These are phyloP conservation scores for Rhodotorula sp. DNA, from an alignment of 1,284 basidiomycete genomes.

Conservation along the genomic window DNA sequence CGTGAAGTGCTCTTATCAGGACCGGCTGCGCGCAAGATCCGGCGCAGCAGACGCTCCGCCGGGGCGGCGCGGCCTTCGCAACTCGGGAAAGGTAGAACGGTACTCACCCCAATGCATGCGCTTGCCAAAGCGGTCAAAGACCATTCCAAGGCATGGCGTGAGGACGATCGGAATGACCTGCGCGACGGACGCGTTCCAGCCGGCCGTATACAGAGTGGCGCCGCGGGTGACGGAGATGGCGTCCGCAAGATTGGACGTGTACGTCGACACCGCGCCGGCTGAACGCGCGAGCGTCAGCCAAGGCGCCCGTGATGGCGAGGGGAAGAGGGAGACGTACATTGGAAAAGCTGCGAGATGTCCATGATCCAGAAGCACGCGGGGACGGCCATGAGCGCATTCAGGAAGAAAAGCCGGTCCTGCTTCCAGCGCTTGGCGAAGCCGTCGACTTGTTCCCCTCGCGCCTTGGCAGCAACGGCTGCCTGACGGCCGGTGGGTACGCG, in stretches of 20 bases:
- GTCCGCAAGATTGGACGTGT: slow-evolving; percentile 53
- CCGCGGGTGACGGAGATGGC: slow-evolving; percentile 53
- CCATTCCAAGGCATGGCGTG: slow-evolving; percentile 52
- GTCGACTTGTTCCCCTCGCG: not conserved
- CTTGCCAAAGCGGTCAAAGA: slow-evolving; percentile 42
- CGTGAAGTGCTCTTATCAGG: too few species aligned
- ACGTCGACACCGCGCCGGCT: slow-evolving; percentile 52
- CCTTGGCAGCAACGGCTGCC: not conserved
- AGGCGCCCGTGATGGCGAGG: not conserved
- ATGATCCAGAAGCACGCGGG: slow-evolving; percentile 48
- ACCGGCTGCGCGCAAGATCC: too few species aligned
- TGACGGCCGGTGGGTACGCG: slow-evolving; percentile 44
- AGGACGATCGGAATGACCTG: slow-evolving; percentile 55
- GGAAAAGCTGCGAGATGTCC: slow-evolving; percentile 42
- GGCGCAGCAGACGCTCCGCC: too few species aligned
- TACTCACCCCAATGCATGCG: slow-evolving; percentile 42
- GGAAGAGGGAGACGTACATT: slow-evolving; percentile 3
- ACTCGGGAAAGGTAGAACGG: too few species aligned
- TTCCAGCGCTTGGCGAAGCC: not conserved
- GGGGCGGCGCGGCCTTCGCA: too few species aligned
- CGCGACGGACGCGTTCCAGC: slow-evolving; percentile 53
- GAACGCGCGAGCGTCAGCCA: not conserved
- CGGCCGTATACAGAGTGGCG: slow-evolving; percentile 52
- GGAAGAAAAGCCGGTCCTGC: slow-evolving; percentile 8
- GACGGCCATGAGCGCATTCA: slow-evolving; percentile 5